Evolutionary conservation across 2,329 filamentous ascomycete genomes (phyloP).

Genomic region (Thyridium curvatum): DNA sequence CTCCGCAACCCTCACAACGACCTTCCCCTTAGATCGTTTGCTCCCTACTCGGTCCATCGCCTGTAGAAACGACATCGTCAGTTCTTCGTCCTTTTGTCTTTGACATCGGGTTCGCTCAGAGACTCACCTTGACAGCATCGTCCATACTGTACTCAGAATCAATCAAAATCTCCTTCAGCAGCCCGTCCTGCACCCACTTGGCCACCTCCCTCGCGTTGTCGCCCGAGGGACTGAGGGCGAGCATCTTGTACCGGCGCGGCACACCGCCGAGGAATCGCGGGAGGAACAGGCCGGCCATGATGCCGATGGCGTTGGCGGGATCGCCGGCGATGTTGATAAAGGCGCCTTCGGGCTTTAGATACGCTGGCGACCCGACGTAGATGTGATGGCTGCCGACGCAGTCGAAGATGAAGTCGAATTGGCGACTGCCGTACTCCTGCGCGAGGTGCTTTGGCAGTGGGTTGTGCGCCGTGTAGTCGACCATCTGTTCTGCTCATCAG

Average conservation of each 20-base stretch:
- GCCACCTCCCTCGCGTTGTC: constrained; percentile 17
- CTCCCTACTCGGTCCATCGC: constrained; percentile 23
- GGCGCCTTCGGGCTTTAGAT: constrained; percentile 26
- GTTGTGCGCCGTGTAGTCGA: constrained; percentile 32
- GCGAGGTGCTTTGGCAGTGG: constrained; percentile 27
- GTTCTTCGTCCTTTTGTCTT: constrained; percentile 1
- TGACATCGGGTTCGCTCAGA: neutral
- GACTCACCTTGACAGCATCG: constrained; percentile 18
- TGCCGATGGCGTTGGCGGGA: constrained; percentile 7
- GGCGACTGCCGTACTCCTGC: constrained; percentile 16
- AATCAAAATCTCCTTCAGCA: constrained; percentile 17
- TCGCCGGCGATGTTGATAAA: constrained; percentile 27
- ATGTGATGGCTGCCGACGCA: constrained; percentile 41
- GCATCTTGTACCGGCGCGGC: constrained; percentile 19
- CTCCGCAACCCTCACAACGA: constrained; percentile 27
- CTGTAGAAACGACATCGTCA: constrained; percentile 1
- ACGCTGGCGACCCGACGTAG: constrained; percentile 30
- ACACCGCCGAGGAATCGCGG: constrained; percentile 23
- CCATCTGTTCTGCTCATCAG: constrained; percentile 17
- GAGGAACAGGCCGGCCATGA: constrained; percentile 18
- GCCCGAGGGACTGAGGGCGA: constrained; percentile 19
- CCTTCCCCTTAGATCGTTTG: constrained; percentile 23
- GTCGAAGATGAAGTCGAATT: constrained; percentile 41
- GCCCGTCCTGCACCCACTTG: constrained; percentile 17
- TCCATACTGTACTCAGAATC: constrained; percentile 23